Evolutionary conservation across 768 basidiomycete genomes (phyloP).

Genomic region (Cystoderma amianthinum): DNA sequence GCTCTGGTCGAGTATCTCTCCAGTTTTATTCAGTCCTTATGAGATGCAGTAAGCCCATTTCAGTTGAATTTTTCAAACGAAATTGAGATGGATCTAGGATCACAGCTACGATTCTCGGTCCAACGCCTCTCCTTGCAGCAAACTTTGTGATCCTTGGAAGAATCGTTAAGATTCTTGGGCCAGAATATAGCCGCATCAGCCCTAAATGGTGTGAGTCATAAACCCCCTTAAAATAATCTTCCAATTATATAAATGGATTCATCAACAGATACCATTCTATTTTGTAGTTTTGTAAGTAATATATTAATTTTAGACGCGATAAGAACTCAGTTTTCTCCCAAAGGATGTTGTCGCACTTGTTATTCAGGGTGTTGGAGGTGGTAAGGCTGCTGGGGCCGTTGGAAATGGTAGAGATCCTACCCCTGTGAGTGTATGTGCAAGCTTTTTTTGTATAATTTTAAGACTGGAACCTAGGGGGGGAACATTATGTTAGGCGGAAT

Average conservation of each 20-base stretch:
- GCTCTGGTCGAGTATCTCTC: slow-evolving; percentile 38
- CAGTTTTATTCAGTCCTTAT: slow-evolving; percentile 17
- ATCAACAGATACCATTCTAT: slow-evolving; percentile 34
- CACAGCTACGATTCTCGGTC: slow-evolving; percentile 39
- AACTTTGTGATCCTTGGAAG: slow-evolving; percentile 48
- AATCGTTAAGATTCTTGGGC: slow-evolving; percentile 35
- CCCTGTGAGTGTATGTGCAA: slow-evolving; percentile 2
- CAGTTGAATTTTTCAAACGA: not conserved
- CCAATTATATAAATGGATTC: not conserved
- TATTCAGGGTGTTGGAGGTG: slow-evolving; percentile 61
- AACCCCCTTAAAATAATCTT: not conserved
- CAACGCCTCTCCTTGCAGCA: slow-evolving; percentile 51
- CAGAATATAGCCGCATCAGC: slow-evolving; percentile 40
- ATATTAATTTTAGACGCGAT: not conserved
- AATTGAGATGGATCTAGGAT: slow-evolving; percentile 18
- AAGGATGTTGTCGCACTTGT: slow-evolving; percentile 55
- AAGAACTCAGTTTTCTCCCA: not conserved
- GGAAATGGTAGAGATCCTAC: slow-evolving; percentile 9
- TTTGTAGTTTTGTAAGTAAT: slow-evolving; percentile 25
- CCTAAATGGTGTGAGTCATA: slow-evolving; percentile 29
- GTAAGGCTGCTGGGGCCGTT: slow-evolving; percentile 33
- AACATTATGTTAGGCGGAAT: slow-evolving; percentile 41
- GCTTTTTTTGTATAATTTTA: not conserved
- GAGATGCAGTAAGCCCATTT: slow-evolving; percentile 37
- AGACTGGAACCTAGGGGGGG: slow-evolving; percentile 11